Base-by-base conservation (phyloP, 108 stramenopile species). In the Nannochloropsis salina region DNA sequence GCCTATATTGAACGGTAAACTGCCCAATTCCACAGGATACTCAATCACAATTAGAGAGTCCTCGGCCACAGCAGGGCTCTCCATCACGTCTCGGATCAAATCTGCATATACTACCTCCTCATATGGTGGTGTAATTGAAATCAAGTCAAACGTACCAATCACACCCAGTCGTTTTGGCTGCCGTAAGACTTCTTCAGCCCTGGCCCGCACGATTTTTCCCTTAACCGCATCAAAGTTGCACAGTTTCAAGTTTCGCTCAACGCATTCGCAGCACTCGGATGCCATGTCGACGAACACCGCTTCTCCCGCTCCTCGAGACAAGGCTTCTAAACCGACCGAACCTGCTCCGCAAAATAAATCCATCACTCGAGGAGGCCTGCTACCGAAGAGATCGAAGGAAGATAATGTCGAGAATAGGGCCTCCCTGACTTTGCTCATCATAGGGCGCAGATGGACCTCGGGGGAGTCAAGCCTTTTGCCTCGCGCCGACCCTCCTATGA, bases 371-470 rank as follows among this genome's bases (percentile, higher is more conserved):
- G 61, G 31, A 8, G 21, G 42, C 51, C 40, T 86, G 81, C 83
- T 82, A 42, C 80, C 61, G 89, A 96, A 98, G 83, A 98, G 80
- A 9, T 95, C 96, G 90, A 97, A 95, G 45, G 92, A 92, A 20
- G 88, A 92, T 43, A 98, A 92, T 9, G 96, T 97, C 45, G 92
- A 93, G 90, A 93, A 98, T 8, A 97, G 92, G 43, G 97, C 96
- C 90, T 98, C 97, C 80, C 93, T 86, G 12, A 98, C 97, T 90
- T 97, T 98, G 12, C 95, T 96, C 97, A 98, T 98, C 97, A 98
- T 98, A 80, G 97, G 97, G 44, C 97, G 93, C 45, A 98, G 89
- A 85, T 96, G 96, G n/a, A 97, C 96, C 80, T 92, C 91, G 0
- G 97, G 97, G 22, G 94, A 94, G 61, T 95, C 94, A 83, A 98